phyloP scores from a whole-genome alignment of 352 stramenopile species.

The Phytophthora citricola region DNA sequence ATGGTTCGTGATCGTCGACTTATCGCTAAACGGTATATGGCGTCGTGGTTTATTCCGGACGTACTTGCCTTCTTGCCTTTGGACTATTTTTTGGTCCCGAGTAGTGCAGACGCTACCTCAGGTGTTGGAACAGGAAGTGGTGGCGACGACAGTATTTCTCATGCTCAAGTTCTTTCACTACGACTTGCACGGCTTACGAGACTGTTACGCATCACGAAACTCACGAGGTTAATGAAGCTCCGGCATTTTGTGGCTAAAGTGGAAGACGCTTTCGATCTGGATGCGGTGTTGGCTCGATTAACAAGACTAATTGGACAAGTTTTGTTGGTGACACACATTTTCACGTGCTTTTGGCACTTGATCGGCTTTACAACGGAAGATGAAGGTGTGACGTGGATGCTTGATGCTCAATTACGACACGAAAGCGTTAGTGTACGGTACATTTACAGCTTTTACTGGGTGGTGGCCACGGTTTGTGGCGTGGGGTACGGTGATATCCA shows the following conservation, averaged over 20 bases:
- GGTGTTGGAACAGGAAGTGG: constrained; percentile 4
- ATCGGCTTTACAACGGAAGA: constrained; percentile 53
- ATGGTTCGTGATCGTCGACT: constrained; percentile 50
- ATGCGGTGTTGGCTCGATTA: constrained; percentile 70
- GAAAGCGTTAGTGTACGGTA: constrained; percentile 54
- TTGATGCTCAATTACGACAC: constrained; percentile 28
- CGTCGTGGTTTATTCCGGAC: constrained; percentile 70
- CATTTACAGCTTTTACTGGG: constrained; percentile 88
- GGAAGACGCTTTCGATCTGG: constrained; percentile 69
- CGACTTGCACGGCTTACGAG: constrained; percentile 70
- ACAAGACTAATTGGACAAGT: constrained; percentile 71
- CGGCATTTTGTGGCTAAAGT: constrained; percentile 75
- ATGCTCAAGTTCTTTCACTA: constrained; percentile 65
- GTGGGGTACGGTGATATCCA: constrained; percentile 88
- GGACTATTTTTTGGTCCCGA: constrained; percentile 50
- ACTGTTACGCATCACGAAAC: constrained; percentile 74
- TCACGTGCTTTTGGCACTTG: constrained; percentile 84
- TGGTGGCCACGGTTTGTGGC: constrained; percentile 77
- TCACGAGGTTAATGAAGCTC: constrained; percentile 75
- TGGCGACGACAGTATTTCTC: constrained; percentile 12
- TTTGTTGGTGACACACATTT: constrained; percentile 73
- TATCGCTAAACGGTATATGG: constrained; percentile 62
- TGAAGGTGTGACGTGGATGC: constrained; percentile 50
- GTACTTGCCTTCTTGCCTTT: constrained; percentile 56
- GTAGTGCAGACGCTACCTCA: neutral